Evolutionary conservation across 306 rosid species (phyloP).

Genomic region (Comarum palustre): DNA sequence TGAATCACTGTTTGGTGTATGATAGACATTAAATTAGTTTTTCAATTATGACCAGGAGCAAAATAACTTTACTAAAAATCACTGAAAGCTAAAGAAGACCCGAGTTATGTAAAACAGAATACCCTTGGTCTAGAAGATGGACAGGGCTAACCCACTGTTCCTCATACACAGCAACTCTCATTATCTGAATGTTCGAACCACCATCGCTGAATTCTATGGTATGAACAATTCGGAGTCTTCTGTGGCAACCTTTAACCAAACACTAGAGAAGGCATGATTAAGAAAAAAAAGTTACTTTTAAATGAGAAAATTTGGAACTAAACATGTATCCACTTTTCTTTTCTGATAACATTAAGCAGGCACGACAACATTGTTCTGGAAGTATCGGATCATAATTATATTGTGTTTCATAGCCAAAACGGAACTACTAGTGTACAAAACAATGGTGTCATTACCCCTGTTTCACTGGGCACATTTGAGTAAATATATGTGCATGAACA

Average conservation of each 20-base stretch:
- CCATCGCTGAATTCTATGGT: constrained; percentile 80
- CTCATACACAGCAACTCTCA: constrained; percentile 86
- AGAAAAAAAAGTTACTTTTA: neutral
- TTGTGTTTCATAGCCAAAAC: neutral
- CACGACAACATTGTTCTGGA: neutral
- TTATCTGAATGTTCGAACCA: constrained; percentile 82
- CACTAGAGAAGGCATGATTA: constrained; percentile 44
- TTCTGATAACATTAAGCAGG: neutral
- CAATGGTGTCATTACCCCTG: neutral
- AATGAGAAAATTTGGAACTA: neutral
- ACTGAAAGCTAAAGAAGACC: neutral
- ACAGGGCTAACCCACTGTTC: constrained; percentile 86
- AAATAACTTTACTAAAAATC: neutral
- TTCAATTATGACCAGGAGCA: neutral
- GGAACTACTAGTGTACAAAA: neutral
- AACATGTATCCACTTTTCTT: neutral
- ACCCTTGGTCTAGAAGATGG: constrained; percentile 56
- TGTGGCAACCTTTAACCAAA: constrained; percentile 94
- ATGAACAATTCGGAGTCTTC: constrained; percentile 78
- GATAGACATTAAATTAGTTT: neutral
- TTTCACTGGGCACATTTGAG: neutral
- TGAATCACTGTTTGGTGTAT: constrained; percentile 41
- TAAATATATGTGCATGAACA: neutral
- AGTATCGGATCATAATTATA: neutral
- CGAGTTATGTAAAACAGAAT: neutral